Percentiles rank a stretch among this genome's conserved stretches.
Evolutionary conservation across 352 stramenopile genomes (phyloP).

Genomic region (Pythium utonaiense): DNA sequence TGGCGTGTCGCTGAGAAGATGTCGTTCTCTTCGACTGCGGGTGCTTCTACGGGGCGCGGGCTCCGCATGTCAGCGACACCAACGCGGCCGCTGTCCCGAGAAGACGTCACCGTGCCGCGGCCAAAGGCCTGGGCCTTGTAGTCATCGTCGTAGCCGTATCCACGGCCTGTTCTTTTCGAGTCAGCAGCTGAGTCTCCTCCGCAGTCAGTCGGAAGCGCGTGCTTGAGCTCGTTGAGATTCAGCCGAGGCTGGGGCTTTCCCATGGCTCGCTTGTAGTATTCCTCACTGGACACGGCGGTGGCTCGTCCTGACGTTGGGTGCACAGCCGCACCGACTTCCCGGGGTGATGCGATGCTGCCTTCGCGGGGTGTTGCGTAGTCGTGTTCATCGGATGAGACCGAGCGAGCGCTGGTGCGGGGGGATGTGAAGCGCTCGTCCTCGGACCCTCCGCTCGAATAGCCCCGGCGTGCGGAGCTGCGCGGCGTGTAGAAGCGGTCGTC

Average conservation of each 20-base stretch:
- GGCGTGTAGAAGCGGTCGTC: constrained; percentile 71
- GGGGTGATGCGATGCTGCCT: constrained; percentile 16
- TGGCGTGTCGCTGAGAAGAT: constrained; percentile 85
- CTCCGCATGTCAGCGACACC: constrained; percentile 14
- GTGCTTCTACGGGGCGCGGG: constrained; percentile 15
- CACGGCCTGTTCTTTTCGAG: constrained; percentile 7
- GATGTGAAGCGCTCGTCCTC: constrained; percentile 65
- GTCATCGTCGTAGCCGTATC: constrained; percentile 19
- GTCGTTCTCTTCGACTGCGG: constrained; percentile 52
- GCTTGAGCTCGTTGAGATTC: constrained; percentile 19
- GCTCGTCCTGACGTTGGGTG: constrained; percentile 7
- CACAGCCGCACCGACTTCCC: constrained; percentile 4
- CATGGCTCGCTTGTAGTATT: constrained; percentile 22
- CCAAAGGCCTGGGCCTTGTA: constrained; percentile 31
- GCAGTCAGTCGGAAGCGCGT: constrained; percentile 10
- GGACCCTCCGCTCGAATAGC: constrained; percentile 48
- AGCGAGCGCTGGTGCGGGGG: constrained; percentile 50
- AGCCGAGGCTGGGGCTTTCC: constrained; percentile 13
- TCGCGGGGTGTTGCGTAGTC: constrained; percentile 57
- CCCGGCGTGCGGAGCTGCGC: constrained; percentile 48
- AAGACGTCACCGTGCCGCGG: neutral
- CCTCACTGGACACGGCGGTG: constrained; percentile 12
- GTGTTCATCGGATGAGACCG: constrained; percentile 60
- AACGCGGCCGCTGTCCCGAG: neutral
- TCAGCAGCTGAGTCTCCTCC: neutral